Evolutionary conservation across 768 basidiomycete species (phyloP), one percentile per base, ranked within the genome.

Genomic region (Tubosaeta brunneosetosa): DNA sequence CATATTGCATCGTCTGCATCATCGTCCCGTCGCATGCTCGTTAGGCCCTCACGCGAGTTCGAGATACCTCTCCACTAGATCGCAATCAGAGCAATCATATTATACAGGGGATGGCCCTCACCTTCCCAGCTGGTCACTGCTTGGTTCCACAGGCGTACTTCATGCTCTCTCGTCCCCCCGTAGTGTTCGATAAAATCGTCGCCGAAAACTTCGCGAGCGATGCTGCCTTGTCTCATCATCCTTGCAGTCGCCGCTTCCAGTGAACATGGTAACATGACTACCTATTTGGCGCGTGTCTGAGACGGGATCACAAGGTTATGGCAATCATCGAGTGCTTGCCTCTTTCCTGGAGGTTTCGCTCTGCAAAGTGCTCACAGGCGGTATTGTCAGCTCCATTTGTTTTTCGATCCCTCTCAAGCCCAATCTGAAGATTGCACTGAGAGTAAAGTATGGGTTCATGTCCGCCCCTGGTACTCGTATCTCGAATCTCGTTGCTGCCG

Each of bases 111-210:
- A 42, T 17, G 17, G 1, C 6, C 60, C 83, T 60, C 61, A 91
- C 93, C 82, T 81, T 95, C 94, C 94, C 91, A 97, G 66, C 81
- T 86, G 11, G 94, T 97, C 36, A 95, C 92, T 3, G 92, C 91
- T 61, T 85, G 81, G 59, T 92, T 88, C 86, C 90, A 94, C 25
- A 88, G 61, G 49, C 77, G 83, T 51, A 94, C 84, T 66, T 95
- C 94, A 66, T 97, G 88, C 67, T 91, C 81, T 61, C 95, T 82
- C n/a, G 97, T 98, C 8, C 93, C 94, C 3, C 89, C 92, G 62
- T 82, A 95, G 66, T 99, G 97, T 14, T 98, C 91, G 1, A 98
- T 91, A 63, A 97, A 97, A 22, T 83, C 84, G 62, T 93, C 74
- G 0, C 94, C 95, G 51, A 98, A 83, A 38, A 91, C 75, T 64